Conservation (phyloP, 768 basidiomycete genomes). For the Mycena epipterygia region DNA sequence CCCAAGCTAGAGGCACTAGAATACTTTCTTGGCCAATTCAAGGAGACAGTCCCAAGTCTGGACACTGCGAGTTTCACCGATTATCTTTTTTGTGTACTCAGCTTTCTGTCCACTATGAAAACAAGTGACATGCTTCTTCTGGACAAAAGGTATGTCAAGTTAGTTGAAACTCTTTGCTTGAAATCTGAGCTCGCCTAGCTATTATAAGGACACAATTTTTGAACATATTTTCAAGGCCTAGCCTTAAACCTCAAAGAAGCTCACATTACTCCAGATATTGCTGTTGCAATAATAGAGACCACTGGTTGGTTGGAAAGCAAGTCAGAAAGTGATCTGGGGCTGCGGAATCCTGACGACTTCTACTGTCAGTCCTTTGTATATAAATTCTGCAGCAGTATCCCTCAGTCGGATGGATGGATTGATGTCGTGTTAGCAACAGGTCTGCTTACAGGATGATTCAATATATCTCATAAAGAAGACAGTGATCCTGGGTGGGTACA, state of each 20-base stretch:
- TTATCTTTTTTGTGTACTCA: conserved; percentile 1
- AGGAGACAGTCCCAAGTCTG: not conserved
- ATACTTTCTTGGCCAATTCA: not conserved
- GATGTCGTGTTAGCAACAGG: not conserved
- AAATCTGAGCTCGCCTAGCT: not conserved
- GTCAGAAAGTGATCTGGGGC: not conserved
- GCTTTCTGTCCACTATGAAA: not conserved
- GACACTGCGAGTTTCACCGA: not conserved
- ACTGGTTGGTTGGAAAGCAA: not conserved
- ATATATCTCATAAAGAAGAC: not conserved
- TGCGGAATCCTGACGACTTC: not conserved
- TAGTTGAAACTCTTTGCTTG: not conserved
- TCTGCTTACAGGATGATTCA: not conserved
- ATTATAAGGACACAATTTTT: not conserved
- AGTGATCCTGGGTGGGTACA: not conserved
- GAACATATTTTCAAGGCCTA: not conserved
- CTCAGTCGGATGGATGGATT: not conserved
- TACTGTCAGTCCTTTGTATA: not conserved
- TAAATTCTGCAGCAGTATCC: not conserved
- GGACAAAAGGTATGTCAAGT: not conserved
- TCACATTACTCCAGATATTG: not conserved
- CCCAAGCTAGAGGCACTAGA: not conserved
- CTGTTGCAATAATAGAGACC: not conserved
- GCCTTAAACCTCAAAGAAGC: not conserved
- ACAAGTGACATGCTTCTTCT: not conserved